A percentile compares a stretch with the other conserved stretches of the same genome.
phyloP scores from a whole-genome alignment of 2,329 filamentous ascomycete genomes.

The Lecanoromycetidae sp. region DNA sequence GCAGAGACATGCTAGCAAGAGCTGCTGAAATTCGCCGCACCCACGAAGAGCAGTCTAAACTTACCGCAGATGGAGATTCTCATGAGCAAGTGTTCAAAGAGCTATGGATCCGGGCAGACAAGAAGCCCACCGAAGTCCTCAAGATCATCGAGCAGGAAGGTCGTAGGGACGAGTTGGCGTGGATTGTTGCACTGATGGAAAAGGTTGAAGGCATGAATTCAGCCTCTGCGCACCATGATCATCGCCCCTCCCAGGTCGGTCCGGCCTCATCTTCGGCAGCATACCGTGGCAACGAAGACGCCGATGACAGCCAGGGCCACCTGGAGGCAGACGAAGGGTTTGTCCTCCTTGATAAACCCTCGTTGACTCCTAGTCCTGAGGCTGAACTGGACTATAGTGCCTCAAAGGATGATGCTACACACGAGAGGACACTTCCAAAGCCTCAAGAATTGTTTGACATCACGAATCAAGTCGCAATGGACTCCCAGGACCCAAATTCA shows the following conservation, averaged over 20 bases:
- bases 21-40: conserved; percentile 37
- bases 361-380: conserved; percentile 1
- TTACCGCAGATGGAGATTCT: conserved; percentile 11
- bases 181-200: conserved; percentile 46
- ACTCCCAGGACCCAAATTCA: too few relatives aligned
- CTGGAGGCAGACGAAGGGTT: conserved; percentile 5
- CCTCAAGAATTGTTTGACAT: too few relatives aligned
- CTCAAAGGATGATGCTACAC: not conserved
- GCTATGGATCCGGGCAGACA: conserved; percentile 47
- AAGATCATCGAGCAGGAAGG: conserved; percentile 51
- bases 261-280: not conserved
- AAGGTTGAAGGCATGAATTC: not conserved
- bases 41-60: conserved; percentile 31
- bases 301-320: not conserved
- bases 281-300: not conserved
- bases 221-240: not conserved
- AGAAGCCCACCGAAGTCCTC: conserved; percentile 47
- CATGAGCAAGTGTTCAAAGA: conserved; percentile 39
- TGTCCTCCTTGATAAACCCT: conserved; percentile 1
- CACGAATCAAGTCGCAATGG: not conserved
- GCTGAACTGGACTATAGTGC: not conserved
- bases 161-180: conserved; percentile 45
- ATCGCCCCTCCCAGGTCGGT: not conserved
- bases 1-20: conserved; percentile 33
- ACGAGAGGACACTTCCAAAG: not conserved